phyloP scores from a whole-genome alignment of 1,284 basidiomycete species.

The Xerocomus amazonicus region DNA sequence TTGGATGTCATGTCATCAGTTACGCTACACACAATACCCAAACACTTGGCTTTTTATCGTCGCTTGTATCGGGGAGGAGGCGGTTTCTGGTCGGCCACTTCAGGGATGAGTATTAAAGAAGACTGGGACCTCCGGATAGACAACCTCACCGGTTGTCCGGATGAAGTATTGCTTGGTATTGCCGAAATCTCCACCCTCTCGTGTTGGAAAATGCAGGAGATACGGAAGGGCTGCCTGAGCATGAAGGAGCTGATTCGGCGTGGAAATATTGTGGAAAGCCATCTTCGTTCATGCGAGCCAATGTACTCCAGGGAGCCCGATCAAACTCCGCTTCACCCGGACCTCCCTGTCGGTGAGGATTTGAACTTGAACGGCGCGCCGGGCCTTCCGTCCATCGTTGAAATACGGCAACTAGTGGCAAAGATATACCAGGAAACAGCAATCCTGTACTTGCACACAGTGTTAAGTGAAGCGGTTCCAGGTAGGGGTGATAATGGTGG shows the following conservation, averaged over 20 bases:
- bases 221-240: constrained; percentile 60
- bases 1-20: constrained; percentile 70
- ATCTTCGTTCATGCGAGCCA: constrained; percentile 43
- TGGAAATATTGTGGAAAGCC: constrained; percentile 63
- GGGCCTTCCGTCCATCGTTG: constrained; percentile 33
- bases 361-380: constrained; percentile 22
- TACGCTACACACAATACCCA: constrained; percentile 57
- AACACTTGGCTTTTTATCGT: constrained; percentile 62
- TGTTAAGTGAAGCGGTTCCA: constrained; percentile 63
- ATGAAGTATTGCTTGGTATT: constrained; percentile 69
- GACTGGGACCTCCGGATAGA: constrained; percentile 54
- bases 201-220: constrained; percentile 67
- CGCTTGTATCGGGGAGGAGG: constrained; percentile 46
- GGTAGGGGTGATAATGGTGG: constrained; percentile 41
- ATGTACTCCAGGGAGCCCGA: constrained; percentile 30
- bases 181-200: constrained; percentile 72
- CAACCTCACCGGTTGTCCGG: constrained; percentile 66
- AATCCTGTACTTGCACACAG: constrained; percentile 65
- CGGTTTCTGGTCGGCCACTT: constrained; percentile 35
- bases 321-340: constrained; percentile 38
- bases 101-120: constrained; percentile 27
- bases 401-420: constrained; percentile 46
- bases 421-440: constrained; percentile 67
- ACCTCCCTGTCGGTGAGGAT: constrained; percentile 34
- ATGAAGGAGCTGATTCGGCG: constrained; percentile 65